phyloP scores from a whole-genome alignment of 2,329 filamentous ascomycete genomes.

The Talaromyces verruculosus region DNA sequence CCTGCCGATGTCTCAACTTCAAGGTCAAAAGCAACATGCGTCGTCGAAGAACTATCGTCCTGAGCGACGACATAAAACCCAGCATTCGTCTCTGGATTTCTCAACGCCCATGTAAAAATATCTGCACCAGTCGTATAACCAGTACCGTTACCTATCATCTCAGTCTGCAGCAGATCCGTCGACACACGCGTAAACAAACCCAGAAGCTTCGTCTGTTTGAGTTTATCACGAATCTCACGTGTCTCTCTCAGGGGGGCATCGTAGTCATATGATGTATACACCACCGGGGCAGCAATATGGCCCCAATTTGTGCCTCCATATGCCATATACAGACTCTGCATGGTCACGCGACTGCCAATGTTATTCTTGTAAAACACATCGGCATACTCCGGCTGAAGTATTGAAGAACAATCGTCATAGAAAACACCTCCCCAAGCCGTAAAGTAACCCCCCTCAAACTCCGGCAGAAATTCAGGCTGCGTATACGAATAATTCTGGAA shows the following conservation, averaged over 20 bases:
- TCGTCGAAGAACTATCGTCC: slow-evolving; percentile 46
- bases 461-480: slow-evolving; percentile 54
- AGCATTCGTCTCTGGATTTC: slow-evolving; percentile 52
- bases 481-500: slow-evolving; percentile 57
- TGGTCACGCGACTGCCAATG: slow-evolving; percentile 63
- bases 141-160: slow-evolving; percentile 58
- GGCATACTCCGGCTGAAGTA: slow-evolving; percentile 70
- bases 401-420: slow-evolving; percentile 64
- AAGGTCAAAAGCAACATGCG: slow-evolving; percentile 49
- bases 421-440: slow-evolving; percentile 73
- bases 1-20: slow-evolving; percentile 52
- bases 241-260: slow-evolving; percentile 65
- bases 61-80: slow-evolving; percentile 56
- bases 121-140: slow-evolving; percentile 44
- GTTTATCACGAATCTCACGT: slow-evolving; percentile 75
- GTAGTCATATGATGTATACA: slow-evolving; percentile 63
- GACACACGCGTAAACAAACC: slow-evolving; percentile 53
- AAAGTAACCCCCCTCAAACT: slow-evolving; percentile 70
- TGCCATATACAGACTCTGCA: slow-evolving; percentile 75
- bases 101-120: slow-evolving; percentile 55
- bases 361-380: slow-evolving; percentile 78
- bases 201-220: slow-evolving; percentile 60
- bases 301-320: slow-evolving; percentile 84
- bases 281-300: slow-evolving; percentile 68
- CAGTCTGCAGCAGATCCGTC: slow-evolving; percentile 51